Conservation (phyloP, 495 filamentous ascomycete species). For the Oidiodendron maius region DNA sequence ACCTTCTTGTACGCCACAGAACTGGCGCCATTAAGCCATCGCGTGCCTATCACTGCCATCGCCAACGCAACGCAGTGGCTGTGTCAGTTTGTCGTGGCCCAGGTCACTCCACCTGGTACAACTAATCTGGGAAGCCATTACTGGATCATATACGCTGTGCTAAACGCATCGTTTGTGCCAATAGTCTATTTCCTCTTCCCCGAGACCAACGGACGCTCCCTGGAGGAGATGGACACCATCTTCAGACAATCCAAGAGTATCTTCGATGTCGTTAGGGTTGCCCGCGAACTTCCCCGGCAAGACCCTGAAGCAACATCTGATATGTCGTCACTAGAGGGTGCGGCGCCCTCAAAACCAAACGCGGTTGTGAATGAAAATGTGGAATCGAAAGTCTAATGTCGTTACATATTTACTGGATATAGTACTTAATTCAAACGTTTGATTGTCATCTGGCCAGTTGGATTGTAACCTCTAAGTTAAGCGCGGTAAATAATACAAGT, state of each 20-base stretch:
- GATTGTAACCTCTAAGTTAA: too few relatives aligned
- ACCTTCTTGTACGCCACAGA: slow-evolving; percentile 55
- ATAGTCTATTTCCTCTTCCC: slow-evolving; percentile 3
- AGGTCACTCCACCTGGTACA: slow-evolving; percentile 54
- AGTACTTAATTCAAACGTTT: too few relatives aligned
- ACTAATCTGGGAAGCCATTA: slow-evolving; percentile 53
- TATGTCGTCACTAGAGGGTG: too few relatives aligned
- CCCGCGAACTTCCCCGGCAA: too few relatives aligned
- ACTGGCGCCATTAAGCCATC: slow-evolving; percentile 44
- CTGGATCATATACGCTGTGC: slow-evolving; percentile 58
- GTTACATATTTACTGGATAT: too few relatives aligned
- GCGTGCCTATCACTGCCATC: slow-evolving; percentile 47
- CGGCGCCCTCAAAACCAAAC: too few relatives aligned
- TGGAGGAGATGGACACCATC: slow-evolving; percentile 42
- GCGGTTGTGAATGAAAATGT: neutral
- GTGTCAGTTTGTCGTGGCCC: slow-evolving; percentile 41
- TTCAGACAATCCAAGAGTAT: neutral
- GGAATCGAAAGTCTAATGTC: neutral
- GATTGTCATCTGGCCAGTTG: too few relatives aligned
- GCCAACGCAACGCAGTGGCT: slow-evolving; percentile 36
- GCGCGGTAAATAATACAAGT: too few relatives aligned
- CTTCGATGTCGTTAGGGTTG: neutral
- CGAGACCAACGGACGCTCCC: slow-evolving; percentile 35
- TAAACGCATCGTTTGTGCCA: slow-evolving; percentile 35
- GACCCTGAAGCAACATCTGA: too few relatives aligned